Evolutionary conservation across 441 rosid species (phyloP), one percentile per base, ranked within the genome.

Genomic region (Gossypium aridum): DNA sequence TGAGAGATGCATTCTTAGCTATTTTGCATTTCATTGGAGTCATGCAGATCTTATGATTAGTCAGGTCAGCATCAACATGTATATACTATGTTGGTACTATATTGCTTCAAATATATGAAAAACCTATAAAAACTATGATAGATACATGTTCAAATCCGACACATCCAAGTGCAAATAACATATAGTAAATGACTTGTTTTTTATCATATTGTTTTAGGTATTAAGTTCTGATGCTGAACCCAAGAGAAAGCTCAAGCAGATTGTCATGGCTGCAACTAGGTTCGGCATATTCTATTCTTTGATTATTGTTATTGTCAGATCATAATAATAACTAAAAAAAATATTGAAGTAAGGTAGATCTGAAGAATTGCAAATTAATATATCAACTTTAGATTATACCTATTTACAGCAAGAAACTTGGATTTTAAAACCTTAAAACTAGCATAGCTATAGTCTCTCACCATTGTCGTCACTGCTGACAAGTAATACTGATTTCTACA

Each of bases 191-290:
- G 31, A 66, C 37, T 60, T 62, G 0, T 20, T 26, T 60, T 73
- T 37, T 43, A 9, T 26, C 19, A 20, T 54, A 17, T 61, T 20
- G 28, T 81, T 70, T 74, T 80, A 95, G 99, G 93, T 87, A 47
- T 83, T 96, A 77, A 91, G 92, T 72, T 84, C 90, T 16, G 99
- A 90, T 74, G 87, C 81, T n/a, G 96, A 93, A 79, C 92, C 97
- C 25, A 96, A 88, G 85, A 90, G 81, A 86, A 96, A 87, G 84
- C 91, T 96, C 69, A 93, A 88, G 80, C 89, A 89, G 80, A 91
- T 96, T 79, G 89, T 93, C 79, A 92, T 96, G 94, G 94, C 94
- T n/a, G 99, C 98, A 76, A 92, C 99, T 0, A 89, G 97, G 99
- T 70, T 93, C 39, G 20, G 26, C 22, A 56, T n/a, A n/a, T n/a